Evolutionary conservation across 176 grass and related monocot species (phyloP), one percentile per base, ranked within the genome.

Genomic region (Rhipidocladum racemiflorum): DNA sequence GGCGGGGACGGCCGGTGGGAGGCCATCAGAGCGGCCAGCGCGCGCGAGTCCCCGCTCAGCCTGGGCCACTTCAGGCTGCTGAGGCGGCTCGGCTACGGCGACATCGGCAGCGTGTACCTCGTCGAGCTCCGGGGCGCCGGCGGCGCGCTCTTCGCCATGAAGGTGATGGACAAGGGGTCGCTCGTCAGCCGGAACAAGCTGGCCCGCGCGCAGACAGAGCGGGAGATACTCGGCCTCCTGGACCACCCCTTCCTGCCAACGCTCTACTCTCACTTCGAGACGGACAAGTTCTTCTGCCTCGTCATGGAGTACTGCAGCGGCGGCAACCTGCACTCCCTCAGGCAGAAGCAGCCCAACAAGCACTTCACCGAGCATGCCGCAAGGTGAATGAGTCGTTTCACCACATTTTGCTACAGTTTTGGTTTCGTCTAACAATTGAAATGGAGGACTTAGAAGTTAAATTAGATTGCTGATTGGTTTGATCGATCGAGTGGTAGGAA

Each of bases 101-200:
- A 97, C 76, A 97, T 97, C 63, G 95, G 95, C 62, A 94, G 95
- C 51, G 95, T 97, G 18, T 97, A 97, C 91, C 91, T 97, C 12
- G 92, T 97, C 3, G 84, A 97, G 67, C 92, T 97, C 65, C 93
- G 85, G 57, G 87, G 71, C 56, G 83, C 79, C 27, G 89, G 76
- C 0, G 77, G 90, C 39, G 45, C 88, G 38, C 79, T 89, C 30
- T 97, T 97, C 66, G 95, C 95, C 20, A 94, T 97, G 95, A 94
- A 97, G 88, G 95, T 97, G 24, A 93, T 97, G 95, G 95, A 97
- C 87, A 97, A 88, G 81, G 82, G 88, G 2, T 84, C 95, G 0
- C 78, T 97, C 2, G 78, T 90, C 17, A 89, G 88, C 28, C 62
- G 92, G n/a, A 94, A 97, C 85, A 97, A 97, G 86, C 85, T 94